Percentiles rank a stretch among this genome's conserved stretches.
Conservation (phyloP, 176 grass and related monocot genomes). For the Tillandsia leiboldiana region DNA sequence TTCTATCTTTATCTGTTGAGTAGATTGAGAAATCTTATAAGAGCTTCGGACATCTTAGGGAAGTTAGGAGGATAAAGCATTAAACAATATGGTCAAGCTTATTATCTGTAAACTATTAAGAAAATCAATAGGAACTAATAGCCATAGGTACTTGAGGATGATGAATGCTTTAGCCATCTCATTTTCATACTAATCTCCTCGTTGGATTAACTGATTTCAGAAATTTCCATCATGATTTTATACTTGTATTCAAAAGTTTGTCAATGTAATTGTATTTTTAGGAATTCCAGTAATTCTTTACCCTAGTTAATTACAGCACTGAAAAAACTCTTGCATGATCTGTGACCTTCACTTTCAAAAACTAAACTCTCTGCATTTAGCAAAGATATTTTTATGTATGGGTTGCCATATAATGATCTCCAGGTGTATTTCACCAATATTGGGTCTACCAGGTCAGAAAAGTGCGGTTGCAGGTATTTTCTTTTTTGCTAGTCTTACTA, state of each 20-base stretch:
- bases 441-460: slow-evolving; percentile 96
- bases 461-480: slow-evolving; percentile 90
- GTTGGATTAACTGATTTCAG: no score
- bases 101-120: background rate
- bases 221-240: no score
- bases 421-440: slow-evolving; percentile 97
- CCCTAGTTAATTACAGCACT: background rate
- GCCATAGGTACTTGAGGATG: background rate
- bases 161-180: background rate
- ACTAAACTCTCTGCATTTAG: background rate
- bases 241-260: background rate
- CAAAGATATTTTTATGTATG: background rate
- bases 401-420: slow-evolving; percentile 16
- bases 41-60: background rate
- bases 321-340: background rate
- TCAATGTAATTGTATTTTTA: background rate
- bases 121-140: background rate
- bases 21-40: background rate
- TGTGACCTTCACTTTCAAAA: background rate
- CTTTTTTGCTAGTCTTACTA: background rate
- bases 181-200: no score
- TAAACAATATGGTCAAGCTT: background rate
- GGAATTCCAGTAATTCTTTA: background rate
- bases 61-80: background rate
- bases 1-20: background rate